Evolutionary conservation across 257 asterid species (phyloP), one percentile per base, ranked within the genome.

Genomic region (Orobanche coerulescens): DNA sequence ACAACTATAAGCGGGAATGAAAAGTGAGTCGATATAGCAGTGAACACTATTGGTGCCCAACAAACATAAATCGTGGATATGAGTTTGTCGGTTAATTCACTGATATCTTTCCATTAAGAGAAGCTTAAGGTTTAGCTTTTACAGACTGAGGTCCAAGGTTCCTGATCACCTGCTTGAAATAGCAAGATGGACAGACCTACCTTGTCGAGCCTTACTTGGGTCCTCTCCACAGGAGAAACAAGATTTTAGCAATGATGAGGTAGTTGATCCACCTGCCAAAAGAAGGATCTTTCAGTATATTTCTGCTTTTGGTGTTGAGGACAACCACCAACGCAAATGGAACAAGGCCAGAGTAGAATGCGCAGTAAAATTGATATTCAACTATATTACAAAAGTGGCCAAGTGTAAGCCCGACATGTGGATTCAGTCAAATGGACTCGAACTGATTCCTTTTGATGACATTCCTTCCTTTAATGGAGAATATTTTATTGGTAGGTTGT

Each of bases 171-270:
- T 60, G 67, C 65, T 37, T 12, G 14, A 69, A 34, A 55, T 43
- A 47, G 76, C 18, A 67, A 76, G 18, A 44, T 31, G 68, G 66
- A 66, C 14, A 69, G 50, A 62, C 62, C 24, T 74, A 87, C 96
- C 98, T 79, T 78, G 86, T 68, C 76, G 91, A 71, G 80, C 77
- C 74, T 75, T 83, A 71, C 80, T 82, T 68, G 96, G 95, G 77
- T 91, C 94, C 20, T 76, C 81, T 63, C 96, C 95, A 50, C 96
- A 91, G 49, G 95, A 87, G 71, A 91, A 85, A 75, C 96, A 87
- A 44, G 91, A 80, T 70, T 71, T 91, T 44, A 85, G 66, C 34
- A 91, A 73, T 47, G 75, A 73, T 14, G 78, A 70, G 28, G 81
- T 24, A 66, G 72, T 67, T 47, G 78, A 76, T 34, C 83, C 94